phyloP scores from a whole-genome alignment of 371 early-diverging fungal genomes.

The Mortierella sp. region DNA sequence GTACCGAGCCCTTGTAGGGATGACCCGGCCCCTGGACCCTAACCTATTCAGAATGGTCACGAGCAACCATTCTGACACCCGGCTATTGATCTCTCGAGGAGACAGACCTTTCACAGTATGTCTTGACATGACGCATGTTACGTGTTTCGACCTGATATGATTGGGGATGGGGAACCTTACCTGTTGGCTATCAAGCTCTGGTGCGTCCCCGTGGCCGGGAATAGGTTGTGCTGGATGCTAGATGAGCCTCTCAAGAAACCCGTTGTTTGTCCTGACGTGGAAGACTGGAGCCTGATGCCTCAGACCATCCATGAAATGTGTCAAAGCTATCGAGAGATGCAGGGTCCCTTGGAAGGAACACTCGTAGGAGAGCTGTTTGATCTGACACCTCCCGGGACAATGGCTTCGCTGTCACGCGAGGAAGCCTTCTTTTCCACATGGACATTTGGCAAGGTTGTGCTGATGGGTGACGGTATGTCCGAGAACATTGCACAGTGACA shows the following conservation, averaged over 20 bases:
- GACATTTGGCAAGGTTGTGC: conserved; percentile 31
- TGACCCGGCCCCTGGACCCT: conserved; percentile 32
- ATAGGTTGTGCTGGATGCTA: conserved; percentile 42
- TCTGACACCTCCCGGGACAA: conserved; percentile 21
- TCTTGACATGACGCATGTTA: too few relatives aligned
- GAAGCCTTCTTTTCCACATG: conserved; percentile 29
- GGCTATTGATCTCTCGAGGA: conserved; percentile 24
- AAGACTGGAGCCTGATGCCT: conserved; percentile 23
- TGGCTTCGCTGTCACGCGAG: conserved; percentile 27
- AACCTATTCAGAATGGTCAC: conserved; percentile 13
- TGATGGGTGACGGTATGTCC: conserved; percentile 46
- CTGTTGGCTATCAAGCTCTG: conserved; percentile 39
- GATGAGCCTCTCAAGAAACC: conserved; percentile 17
- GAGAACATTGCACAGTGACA: too few relatives aligned
- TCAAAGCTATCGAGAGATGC: conserved; percentile 13
- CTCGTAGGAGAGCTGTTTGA: conserved; percentile 28
- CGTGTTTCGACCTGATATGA: too few relatives aligned
- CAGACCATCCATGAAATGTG: conserved; percentile 13
- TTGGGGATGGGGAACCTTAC: too few relatives aligned
- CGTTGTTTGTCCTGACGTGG: conserved; percentile 33
- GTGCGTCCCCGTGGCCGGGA: conserved; percentile 40
- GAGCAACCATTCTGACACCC: conserved; percentile 13
- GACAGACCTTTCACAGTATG: conserved; percentile 32
- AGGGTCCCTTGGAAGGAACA: conserved; percentile 10
- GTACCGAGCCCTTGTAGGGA: conserved; percentile 25